These are phyloP conservation scores for Lolium multiflorum DNA, from an alignment of 176 grass and related monocot genomes.

Conservation along the genomic window DNA sequence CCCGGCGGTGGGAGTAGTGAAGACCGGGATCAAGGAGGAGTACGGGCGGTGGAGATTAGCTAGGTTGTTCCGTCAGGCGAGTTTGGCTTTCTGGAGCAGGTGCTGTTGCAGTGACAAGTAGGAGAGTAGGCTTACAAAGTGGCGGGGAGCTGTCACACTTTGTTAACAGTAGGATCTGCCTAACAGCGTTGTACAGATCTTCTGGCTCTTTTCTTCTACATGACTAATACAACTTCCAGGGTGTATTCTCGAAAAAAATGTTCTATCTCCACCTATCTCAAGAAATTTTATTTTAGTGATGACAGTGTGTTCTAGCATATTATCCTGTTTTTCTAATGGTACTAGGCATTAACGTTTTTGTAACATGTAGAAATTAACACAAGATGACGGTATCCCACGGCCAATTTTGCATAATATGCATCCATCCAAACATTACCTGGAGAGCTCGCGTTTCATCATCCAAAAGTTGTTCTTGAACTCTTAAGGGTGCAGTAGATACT, in stretches of 20 bases:
- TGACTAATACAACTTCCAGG: too few relatives aligned
- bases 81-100: too few relatives aligned
- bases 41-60: too few relatives aligned
- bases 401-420: slow-evolving; percentile 5
- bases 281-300: background rate
- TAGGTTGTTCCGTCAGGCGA: too few relatives aligned
- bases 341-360: background rate
- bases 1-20: too few relatives aligned
- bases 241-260: background rate
- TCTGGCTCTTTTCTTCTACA: too few relatives aligned
- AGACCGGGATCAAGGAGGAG: too few relatives aligned
- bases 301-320: background rate
- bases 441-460: slow-evolving; percentile 88
- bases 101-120: too few relatives aligned
- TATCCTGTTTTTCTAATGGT: background rate
- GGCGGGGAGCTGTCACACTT: too few relatives aligned
- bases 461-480: slow-evolving; percentile 87
- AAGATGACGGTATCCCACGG: background rate
- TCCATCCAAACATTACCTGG: slow-evolving; percentile 56
- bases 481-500: slow-evolving; percentile 56
- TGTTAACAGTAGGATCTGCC: too few relatives aligned
- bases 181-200: too few relatives aligned
- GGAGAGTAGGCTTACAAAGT: too few relatives aligned
- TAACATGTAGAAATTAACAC: background rate
- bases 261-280: background rate